phyloP scores from a whole-genome alignment of 352 stramenopile species.

The Globisporangium paddicum region DNA sequence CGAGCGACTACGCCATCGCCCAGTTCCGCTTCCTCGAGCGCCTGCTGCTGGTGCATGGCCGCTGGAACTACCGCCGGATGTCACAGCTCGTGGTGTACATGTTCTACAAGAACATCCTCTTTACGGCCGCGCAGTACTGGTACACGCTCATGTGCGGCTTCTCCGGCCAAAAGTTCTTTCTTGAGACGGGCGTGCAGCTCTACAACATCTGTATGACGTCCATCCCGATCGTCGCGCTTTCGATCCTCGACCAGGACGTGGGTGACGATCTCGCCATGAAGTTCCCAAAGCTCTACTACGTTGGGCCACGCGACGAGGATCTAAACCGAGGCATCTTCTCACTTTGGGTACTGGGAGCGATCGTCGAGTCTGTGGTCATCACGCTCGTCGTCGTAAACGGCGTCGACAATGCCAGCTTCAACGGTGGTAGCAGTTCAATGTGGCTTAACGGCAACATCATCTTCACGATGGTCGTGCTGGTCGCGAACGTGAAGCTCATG shows the following conservation, averaged over 20 bases:
- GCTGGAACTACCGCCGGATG: slow-evolving; percentile 90
- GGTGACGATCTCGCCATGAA: slow-evolving; percentile 55
- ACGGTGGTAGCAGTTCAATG: slow-evolving; percentile 45
- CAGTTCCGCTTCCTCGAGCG: slow-evolving; percentile 91
- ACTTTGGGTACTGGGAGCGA: slow-evolving; percentile 60
- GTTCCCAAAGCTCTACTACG: slow-evolving; percentile 68
- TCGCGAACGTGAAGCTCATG: slow-evolving; percentile 76
- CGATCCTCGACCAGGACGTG: slow-evolving; percentile 75
- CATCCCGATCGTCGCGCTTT: slow-evolving; percentile 60
- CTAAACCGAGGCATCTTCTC: slow-evolving; percentile 65
- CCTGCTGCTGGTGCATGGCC: slow-evolving; percentile 88
- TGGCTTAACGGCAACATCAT: slow-evolving; percentile 79
- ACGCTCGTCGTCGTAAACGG: slow-evolving; percentile 46
- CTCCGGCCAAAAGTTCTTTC: slow-evolving; percentile 81
- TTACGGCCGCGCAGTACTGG: slow-evolving; percentile 71
- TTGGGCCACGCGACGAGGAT: slow-evolving; percentile 55
- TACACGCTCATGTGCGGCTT: slow-evolving; percentile 73
- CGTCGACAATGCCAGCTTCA: slow-evolving; percentile 31
- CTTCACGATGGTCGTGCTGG: slow-evolving; percentile 73
- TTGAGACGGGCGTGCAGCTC: slow-evolving; percentile 71
- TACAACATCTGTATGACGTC: slow-evolving; percentile 80
- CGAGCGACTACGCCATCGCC: slow-evolving; percentile 92
- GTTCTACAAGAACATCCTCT: slow-evolving; percentile 93
- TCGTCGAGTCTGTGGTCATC: slow-evolving; percentile 72
- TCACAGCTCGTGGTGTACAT: slow-evolving; percentile 89